Base-by-base conservation (phyloP, 345 rosid genomes). In the Eutrema yunnanense region DNA sequence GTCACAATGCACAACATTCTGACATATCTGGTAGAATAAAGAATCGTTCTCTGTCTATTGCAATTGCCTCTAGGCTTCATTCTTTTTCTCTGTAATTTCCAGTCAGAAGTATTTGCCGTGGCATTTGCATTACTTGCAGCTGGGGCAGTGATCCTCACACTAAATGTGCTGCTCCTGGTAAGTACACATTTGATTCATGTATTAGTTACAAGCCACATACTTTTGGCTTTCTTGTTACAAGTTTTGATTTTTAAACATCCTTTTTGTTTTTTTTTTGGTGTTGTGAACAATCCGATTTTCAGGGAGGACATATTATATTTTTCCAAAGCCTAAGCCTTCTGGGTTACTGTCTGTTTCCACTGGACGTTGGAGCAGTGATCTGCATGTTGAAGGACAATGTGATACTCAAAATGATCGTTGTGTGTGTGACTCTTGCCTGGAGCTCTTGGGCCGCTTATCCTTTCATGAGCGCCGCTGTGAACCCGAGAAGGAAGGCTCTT, bases 381-480 rank as follows among this genome's bases (percentile, higher is more conserved):
- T 89, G 97, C 75, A 75, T 89, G 92, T 60, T 92, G 85, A 86
- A 89, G 80, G 92, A 89, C 76, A 88, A 81, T 46, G 94, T 88
- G 30, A 77, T 92, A 19, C 46, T 92, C 67, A 92, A 92, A 75
- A 63, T 88, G 66, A 62, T 87, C 3, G 96, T 87, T 47, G 97
- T 92, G 11, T 72, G 65, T 38, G 88, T 89, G 73, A 84, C 96
- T 0, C 78, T 92, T 78, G 89, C 96, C 10, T 92, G 97, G 96
- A 89, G 97, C 78, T 87, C 96, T 2, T 89, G 97, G 97, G 94
- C 97, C 6, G 96, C 97, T 64, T 92, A 89, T 75, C 97, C 97
- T 27, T 92, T 92, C 88, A 92, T 92, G 94, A 89, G 97, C 61
- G 82, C 96, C 0, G 97, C 97, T 0, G 96, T 92, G 66, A 92